A percentile compares a stretch with the other conserved stretches of the same genome.
Evolutionary conservation across 164 flowering plant genomes (phyloP).

Genomic region (Berberis thunbergii): DNA sequence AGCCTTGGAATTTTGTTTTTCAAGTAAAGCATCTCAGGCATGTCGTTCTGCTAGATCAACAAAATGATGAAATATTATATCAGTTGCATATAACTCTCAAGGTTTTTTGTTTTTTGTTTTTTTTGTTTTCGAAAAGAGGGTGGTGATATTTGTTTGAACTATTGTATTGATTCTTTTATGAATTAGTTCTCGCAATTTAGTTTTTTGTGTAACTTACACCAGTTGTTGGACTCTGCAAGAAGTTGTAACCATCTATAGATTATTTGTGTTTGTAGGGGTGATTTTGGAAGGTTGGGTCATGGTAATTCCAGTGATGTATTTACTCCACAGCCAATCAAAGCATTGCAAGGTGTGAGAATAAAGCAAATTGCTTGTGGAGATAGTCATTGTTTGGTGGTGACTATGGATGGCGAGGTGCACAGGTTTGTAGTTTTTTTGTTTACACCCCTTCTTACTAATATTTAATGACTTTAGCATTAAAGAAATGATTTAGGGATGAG

Average conservation of each 20-base stretch:
- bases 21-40: no score
- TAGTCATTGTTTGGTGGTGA: constrained; percentile 94
- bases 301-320: constrained; percentile 92
- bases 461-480: not conserved
- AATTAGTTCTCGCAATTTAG: not conserved
- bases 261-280: constrained; percentile 64
- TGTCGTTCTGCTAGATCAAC: no score
- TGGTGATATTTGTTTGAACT: not conserved
- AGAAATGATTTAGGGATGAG: not conserved
- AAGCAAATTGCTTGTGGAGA: constrained; percentile 98
- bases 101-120: not conserved
- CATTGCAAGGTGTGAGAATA: constrained; percentile 61
- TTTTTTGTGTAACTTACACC: not conserved
- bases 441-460: not conserved
- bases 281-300: constrained; percentile 98
- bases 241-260: not conserved
- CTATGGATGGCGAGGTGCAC: constrained; percentile 81
- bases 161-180: not conserved
- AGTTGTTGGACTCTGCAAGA: not conserved
- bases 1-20: no score
- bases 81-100: no score
- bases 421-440: constrained; percentile 42
- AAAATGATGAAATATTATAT: no score
- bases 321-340: constrained; percentile 82
- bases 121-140: not conserved